Evolutionary conservation across 2,329 filamentous ascomycete genomes (phyloP).

Genomic region (Cordyceps fumosorosea): DNA sequence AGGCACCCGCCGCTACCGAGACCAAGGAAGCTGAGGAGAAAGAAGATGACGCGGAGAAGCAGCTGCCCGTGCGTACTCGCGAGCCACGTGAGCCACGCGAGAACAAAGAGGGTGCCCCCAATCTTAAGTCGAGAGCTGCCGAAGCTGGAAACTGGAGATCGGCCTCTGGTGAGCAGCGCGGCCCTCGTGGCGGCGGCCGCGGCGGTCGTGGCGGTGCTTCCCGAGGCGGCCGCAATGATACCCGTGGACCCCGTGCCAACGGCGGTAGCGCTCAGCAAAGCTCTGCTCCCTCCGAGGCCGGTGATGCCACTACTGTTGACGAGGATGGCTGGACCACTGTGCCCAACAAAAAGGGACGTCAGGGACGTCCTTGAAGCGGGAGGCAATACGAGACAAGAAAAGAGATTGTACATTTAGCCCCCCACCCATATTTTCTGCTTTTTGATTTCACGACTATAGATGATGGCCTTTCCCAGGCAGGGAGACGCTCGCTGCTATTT

Average conservation of each 20-base stretch:
- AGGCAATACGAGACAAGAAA: conserved; percentile 16
- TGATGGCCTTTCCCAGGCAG: conserved; percentile 12
- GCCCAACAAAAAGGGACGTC: conserved; percentile 29
- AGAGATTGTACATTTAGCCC: conserved; percentile 28
- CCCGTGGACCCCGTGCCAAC: conserved; percentile 43
- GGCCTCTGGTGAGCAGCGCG: conserved; percentile 41
- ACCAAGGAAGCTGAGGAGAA: conserved; percentile 19
- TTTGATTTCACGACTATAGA: conserved; percentile 30
- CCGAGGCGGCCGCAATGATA: conserved; percentile 31
- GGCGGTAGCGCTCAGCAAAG: conserved; percentile 36
- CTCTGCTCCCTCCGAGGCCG: conserved; percentile 27
- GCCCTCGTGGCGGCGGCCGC: conserved; percentile 32
- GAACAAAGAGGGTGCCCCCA: conserved; percentile 33
- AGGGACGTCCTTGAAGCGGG: conserved; percentile 25
- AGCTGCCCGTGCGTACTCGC: background rate
- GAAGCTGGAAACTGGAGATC: conserved; percentile 58
- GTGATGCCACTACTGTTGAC: conserved; percentile 35
- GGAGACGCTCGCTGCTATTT: conserved; percentile 11
- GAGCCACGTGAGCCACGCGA: conserved; percentile 15
- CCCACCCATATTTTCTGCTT: conserved; percentile 23
- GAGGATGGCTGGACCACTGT: conserved; percentile 63
- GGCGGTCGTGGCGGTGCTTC: conserved; percentile 29
- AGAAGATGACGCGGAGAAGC: conserved; percentile 18
- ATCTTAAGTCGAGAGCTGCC: conserved; percentile 46
- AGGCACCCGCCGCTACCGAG: conserved; percentile 20